Conservation (phyloP, 352 stramenopile species). For the Phytophthora sojae region DNA sequence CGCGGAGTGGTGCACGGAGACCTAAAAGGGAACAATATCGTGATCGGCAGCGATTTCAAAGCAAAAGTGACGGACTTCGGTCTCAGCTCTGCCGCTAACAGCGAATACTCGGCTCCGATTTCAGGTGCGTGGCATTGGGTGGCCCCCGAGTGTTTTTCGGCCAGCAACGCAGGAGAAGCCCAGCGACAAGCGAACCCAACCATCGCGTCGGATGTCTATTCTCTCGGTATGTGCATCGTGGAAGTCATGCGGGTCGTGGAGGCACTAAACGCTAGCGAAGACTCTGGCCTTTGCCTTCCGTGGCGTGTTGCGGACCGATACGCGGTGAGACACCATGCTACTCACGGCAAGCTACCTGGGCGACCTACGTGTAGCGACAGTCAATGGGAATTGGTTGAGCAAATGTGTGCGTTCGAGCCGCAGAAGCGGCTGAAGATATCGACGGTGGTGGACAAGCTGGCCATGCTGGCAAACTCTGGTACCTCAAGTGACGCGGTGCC, state of each 20-base stretch:
- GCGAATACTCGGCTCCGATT: too few relatives aligned
- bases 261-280: neutral
- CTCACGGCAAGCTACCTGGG: neutral
- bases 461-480: too few relatives aligned
- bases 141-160: conserved; percentile 7
- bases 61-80: too few relatives aligned
- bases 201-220: conserved; percentile 6
- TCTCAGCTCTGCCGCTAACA: too few relatives aligned
- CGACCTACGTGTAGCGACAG: neutral
- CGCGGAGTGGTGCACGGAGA: too few relatives aligned
- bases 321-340: conserved; percentile 2
- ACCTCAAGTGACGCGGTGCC: too few relatives aligned
- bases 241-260: conserved; percentile 14
- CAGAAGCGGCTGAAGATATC: conserved; percentile 16
- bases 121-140: neutral
- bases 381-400: conserved; percentile 7
- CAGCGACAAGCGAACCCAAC: neutral
- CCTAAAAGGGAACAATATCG: too few relatives aligned
- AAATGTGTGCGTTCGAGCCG: conserved; percentile 9
- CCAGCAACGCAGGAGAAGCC: neutral
- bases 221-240: conserved; percentile 21
- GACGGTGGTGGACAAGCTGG: conserved; percentile 18
- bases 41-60: too few relatives aligned
- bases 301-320: neutral
- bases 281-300: neutral